Percentiles rank a stretch among this genome's conserved stretches.
Evolutionary conservation across 2,329 filamentous ascomycete species (phyloP).

Genomic region (Myriosclerotinia duriaeana): DNA sequence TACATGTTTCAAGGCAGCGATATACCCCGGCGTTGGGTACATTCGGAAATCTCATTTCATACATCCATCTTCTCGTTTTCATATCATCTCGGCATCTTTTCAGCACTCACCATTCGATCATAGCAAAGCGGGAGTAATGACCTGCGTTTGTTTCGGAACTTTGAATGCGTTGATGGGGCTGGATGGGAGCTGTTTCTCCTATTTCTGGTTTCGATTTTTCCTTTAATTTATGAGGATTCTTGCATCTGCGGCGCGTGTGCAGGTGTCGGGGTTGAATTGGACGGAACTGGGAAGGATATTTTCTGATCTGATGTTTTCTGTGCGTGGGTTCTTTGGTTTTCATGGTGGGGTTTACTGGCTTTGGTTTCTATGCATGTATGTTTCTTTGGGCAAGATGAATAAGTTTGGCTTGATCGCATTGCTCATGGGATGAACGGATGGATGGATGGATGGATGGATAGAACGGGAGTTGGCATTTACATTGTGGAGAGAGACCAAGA

Average conservation of each 20-base stretch:
- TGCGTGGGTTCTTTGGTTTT: not conserved
- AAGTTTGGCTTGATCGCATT: not conserved
- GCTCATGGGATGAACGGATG: not conserved
- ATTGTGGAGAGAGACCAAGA: not conserved
- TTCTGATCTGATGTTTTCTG: not conserved
- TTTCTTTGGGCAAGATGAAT: no score
- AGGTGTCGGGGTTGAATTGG: no score
- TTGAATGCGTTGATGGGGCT: not conserved
- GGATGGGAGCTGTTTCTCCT: not conserved
- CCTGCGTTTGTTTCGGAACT: not conserved
- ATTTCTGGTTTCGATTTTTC: not conserved
- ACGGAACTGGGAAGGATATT: no score
- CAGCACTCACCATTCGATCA: not conserved
- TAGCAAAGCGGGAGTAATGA: not conserved
- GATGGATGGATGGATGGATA: not conserved
- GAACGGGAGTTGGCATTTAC: not conserved
- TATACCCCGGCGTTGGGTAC: conserved; percentile 11
- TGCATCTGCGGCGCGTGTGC: not conserved
- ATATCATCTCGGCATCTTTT: not conserved
- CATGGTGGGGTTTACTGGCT: not conserved
- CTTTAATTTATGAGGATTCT: not conserved
- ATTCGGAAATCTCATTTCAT: not conserved
- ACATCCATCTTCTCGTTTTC: not conserved
- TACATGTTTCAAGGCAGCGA: not conserved
- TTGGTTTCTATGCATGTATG: not conserved